phyloP scores from a whole-genome alignment of 148 eudicot species.

The Amaranthus hypochondriacus region DNA sequence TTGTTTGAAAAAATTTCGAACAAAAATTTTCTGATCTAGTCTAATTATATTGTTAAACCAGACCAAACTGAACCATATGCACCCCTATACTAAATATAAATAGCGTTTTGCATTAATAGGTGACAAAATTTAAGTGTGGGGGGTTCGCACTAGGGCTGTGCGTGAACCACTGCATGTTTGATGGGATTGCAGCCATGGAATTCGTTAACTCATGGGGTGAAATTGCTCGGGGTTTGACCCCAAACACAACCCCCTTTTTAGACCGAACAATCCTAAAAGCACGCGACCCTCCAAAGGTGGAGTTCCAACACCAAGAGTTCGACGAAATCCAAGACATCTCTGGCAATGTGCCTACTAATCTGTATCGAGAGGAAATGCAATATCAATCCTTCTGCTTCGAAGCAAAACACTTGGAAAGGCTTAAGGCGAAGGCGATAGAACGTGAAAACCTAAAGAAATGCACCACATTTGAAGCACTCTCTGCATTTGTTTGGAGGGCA shows the following conservation, averaged over 20 bases:
- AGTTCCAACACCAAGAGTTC: conserved; percentile 45
- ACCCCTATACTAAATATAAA: too few relatives aligned
- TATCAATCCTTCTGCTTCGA: conserved; percentile 44
- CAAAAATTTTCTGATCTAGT: too few relatives aligned
- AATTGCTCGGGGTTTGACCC: conserved; percentile 42
- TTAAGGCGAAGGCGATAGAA: conserved; percentile 39
- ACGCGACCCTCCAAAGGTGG: conserved; percentile 42
- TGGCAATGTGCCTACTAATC: conserved; percentile 5
- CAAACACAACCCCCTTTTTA: conserved; percentile 33
- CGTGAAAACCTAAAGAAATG: conserved; percentile 31
- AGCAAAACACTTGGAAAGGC: conserved; percentile 24
- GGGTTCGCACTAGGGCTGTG: conserved; percentile 46
- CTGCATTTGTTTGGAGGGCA: conserved; percentile 56
- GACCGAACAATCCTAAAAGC: conserved; percentile 40
- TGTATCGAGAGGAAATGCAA: conserved; percentile 31
- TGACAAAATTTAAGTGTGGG: conserved; percentile 59
- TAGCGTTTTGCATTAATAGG: conserved; percentile 26
- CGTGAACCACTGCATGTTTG: conserved; percentile 49
- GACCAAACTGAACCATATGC: too few relatives aligned
- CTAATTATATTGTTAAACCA: too few relatives aligned
- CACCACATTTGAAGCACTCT: conserved; percentile 48
- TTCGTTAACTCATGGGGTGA: conserved; percentile 59
- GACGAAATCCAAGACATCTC: conserved; percentile 37
- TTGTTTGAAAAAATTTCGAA: too few relatives aligned
- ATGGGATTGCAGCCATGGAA: conserved; percentile 50